Percentiles rank a stretch among this genome's conserved stretches.
Conservation (phyloP, 2,329 filamentous ascomycete genomes). For the Corniculantispora saksenae region DNA sequence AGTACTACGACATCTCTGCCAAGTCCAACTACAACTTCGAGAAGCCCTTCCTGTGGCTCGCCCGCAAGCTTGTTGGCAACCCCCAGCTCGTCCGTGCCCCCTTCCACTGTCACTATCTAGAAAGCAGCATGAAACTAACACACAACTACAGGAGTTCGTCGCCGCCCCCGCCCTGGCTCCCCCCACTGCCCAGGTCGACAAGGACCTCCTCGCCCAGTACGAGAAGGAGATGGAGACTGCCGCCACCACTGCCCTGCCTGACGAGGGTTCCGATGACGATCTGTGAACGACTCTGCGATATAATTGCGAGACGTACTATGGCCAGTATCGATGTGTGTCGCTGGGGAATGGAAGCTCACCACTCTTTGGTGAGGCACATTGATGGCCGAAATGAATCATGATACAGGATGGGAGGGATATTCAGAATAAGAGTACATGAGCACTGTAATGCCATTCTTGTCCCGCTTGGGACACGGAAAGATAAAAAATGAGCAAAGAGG, state of each 20-base stretch:
- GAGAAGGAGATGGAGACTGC: constrained; percentile 85
- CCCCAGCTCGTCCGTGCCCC: constrained; percentile 41
- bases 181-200: constrained; percentile 87
- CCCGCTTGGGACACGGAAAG: constrained; percentile 1
- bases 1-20: constrained; percentile 99
- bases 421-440: constrained; percentile 9
- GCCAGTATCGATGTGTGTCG: constrained; percentile 1
- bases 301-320: constrained; percentile 21
- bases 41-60: constrained; percentile 99
- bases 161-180: constrained; percentile 92
- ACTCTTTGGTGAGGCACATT: not conserved
- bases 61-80: constrained; percentile 97
- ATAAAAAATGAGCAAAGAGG: constrained; percentile 17
- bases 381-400: constrained; percentile 17
- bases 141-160: constrained; percentile 78
- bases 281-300: constrained; percentile 49
- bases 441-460: constrained; percentile 15
- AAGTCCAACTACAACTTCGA: constrained; percentile 99
- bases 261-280: constrained; percentile 82
- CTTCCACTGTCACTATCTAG: not conserved
- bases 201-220: constrained; percentile 78
- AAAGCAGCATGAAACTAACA: constrained; percentile 30
- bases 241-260: constrained; percentile 81
- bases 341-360: not conserved
- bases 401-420: constrained; percentile 20